These are phyloP conservation scores for Musa acuminata DNA, from an alignment of 176 grass and related monocot species.

Conservation along the genomic window DNA sequence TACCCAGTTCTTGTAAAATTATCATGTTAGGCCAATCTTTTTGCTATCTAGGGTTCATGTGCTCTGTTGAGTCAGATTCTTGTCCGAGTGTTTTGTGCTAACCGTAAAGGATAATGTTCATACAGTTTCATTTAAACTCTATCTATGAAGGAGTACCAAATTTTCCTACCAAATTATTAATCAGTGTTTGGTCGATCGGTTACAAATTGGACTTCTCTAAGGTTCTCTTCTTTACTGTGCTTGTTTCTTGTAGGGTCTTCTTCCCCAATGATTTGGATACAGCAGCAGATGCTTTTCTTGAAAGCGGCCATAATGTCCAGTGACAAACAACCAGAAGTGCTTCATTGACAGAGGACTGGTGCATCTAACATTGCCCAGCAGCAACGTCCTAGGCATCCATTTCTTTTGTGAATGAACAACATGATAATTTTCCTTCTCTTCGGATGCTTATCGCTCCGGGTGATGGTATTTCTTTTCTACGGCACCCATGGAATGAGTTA, in stretches of 20 bases:
- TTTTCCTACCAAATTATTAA: too few relatives aligned
- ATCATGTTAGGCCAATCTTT: too few relatives aligned
- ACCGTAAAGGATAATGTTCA: background rate
- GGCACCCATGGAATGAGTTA: too few relatives aligned
- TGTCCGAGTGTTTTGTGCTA: background rate
- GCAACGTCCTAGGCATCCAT: too few relatives aligned
- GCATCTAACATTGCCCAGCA: background rate
- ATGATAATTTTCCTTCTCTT: too few relatives aligned
- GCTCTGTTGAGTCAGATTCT: background rate
- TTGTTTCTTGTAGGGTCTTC: conserved; percentile 51
- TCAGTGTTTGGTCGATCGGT: too few relatives aligned
- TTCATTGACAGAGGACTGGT: background rate
- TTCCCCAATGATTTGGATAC: conserved; percentile 84
- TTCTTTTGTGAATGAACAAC: too few relatives aligned
- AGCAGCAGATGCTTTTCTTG: conserved; percentile 59
- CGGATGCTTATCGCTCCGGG: too few relatives aligned
- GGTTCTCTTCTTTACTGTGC: background rate
- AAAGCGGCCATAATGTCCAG: conserved; percentile 27
- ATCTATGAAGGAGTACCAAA: background rate
- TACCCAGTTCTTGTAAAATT: too few relatives aligned
- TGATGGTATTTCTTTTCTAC: too few relatives aligned
- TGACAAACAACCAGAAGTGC: background rate
- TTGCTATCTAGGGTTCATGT: background rate
- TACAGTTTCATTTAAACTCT: background rate
- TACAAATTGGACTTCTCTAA: background rate